Percentiles rank a stretch among this genome's conserved stretches.
Conservation (phyloP, 139 green algal species). For the Cymbomonas tetramitiformis region DNA sequence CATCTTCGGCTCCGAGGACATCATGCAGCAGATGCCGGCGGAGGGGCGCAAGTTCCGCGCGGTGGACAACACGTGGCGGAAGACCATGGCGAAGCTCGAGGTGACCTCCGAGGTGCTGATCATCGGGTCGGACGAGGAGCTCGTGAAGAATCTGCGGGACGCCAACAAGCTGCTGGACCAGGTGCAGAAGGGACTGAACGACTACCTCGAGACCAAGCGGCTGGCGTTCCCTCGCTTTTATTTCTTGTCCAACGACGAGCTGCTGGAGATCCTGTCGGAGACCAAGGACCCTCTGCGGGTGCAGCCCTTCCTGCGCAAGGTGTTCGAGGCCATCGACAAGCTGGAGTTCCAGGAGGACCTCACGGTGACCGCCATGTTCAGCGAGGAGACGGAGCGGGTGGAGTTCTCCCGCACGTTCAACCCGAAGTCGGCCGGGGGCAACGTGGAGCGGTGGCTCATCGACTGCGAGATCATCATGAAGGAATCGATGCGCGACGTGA, state of each 20-base stretch:
- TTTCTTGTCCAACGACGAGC: conserved; percentile 65
- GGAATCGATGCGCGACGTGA: conserved; percentile 4
- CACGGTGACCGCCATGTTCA: conserved; percentile 46
- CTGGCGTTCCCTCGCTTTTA: conserved; percentile 69
- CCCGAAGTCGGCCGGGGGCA: conserved; percentile 33
- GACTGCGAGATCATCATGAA: conserved; percentile 54
- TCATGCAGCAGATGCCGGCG: conserved; percentile 72
- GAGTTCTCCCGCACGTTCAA: conserved; percentile 41
- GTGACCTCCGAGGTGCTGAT: conserved; percentile 53
- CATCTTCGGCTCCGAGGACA: conserved; percentile 70
- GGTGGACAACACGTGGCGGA: conserved; percentile 57
- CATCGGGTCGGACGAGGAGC: conserved; percentile 49
- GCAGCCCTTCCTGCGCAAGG: conserved; percentile 64
- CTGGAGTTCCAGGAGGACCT: conserved; percentile 45
- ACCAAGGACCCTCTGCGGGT: conserved; percentile 63
- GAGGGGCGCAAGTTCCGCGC: conserved; percentile 65
- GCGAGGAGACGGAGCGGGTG: conserved; percentile 52
- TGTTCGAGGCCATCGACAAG: conserved; percentile 63
- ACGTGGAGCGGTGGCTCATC: conserved; percentile 64
- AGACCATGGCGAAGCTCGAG: conserved; percentile 52
- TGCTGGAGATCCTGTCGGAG: conserved; percentile 58
- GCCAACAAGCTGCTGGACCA: conserved; percentile 58
- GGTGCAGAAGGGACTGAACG: conserved; percentile 55
- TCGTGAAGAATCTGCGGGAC: conserved; percentile 52
- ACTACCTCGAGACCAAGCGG: conserved; percentile 70